A percentile compares a stretch with the other conserved stretches of the same genome.
Evolutionary conservation across 306 rosid species (phyloP).

Genomic region (Glycine soja): DNA sequence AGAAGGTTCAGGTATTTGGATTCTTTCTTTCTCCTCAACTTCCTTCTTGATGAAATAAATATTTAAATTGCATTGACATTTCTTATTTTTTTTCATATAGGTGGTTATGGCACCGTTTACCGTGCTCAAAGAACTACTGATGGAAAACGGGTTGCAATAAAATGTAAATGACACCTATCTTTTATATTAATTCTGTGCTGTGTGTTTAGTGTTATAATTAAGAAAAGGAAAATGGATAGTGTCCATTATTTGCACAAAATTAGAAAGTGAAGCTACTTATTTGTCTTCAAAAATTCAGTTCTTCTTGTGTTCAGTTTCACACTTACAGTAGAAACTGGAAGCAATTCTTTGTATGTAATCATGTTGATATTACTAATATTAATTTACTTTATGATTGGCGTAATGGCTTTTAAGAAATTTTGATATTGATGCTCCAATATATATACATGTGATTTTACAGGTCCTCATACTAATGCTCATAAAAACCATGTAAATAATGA

Average conservation of each 20-base stretch:
- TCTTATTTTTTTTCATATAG: conserved; percentile 48
- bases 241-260: conserved; percentile 8
- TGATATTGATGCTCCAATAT: conserved; percentile 32
- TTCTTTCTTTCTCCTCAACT: conserved; percentile 3
- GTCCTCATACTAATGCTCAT: conserved; percentile 72
- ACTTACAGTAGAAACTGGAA: conserved; percentile 4
- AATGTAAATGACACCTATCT: conserved; percentile 52
- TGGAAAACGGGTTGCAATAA: conserved; percentile 68
- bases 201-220: conserved; percentile 12
- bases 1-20: conserved; percentile 78
- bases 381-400: conserved; percentile 1
- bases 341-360: neutral
- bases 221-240: neutral
- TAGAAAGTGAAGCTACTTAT: conserved; percentile 20
- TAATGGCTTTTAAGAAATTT: neutral
- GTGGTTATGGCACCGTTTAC: conserved; percentile 87
- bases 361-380: conserved; percentile 19
- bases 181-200: conserved; percentile 28
- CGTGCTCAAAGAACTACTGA: conserved; percentile 64
- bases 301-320: conserved; percentile 13
- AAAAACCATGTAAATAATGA: conserved; percentile 68
- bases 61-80: conserved; percentile 34
- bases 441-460: conserved; percentile 53
- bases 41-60: neutral
- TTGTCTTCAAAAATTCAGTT: conserved; percentile 19